Conservation (phyloP, 2,329 filamentous ascomycete genomes). For the Ophiocordyceps camponoti-leonardi region DNA sequence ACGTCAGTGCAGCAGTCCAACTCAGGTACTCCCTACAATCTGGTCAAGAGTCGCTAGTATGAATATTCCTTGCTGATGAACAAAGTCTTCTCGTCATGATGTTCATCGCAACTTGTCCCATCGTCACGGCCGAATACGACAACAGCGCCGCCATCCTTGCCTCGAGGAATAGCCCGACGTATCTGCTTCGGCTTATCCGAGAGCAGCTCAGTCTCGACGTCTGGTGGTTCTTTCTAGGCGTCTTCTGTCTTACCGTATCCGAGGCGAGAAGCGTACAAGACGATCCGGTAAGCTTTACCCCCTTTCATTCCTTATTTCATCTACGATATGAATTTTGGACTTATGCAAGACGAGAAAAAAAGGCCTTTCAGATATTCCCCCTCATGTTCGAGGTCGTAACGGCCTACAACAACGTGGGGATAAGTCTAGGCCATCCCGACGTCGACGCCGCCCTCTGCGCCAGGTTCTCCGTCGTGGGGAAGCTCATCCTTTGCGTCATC, state of each 20-base stretch:
- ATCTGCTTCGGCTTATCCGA: constrained; percentile 16
- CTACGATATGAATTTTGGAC: no score
- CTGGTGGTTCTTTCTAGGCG: constrained; percentile 23
- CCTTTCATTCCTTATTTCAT: no score
- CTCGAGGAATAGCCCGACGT: constrained; percentile 11
- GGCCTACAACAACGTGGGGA: constrained; percentile 18
- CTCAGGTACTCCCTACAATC: no score
- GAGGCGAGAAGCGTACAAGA: constrained; percentile 12
- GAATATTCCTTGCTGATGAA: no score
- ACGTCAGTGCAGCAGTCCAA: constrained; percentile 35
- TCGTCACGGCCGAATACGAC: constrained; percentile 41
- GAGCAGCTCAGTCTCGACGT: constrained; percentile 23
- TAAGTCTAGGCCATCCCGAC: constrained; percentile 16
- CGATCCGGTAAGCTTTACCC: constrained; percentile 11
- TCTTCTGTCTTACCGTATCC: constrained; percentile 3
- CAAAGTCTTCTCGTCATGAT: constrained; percentile 42
- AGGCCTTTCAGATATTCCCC: constrained; percentile 14
- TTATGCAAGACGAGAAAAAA: no score
- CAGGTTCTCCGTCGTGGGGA: constrained; percentile 15
- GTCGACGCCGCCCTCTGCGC: constrained; percentile 13
- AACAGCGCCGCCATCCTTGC: constrained; percentile 39
- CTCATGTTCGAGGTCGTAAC: constrained; percentile 17
- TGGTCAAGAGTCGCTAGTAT: no score
- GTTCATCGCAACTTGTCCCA: constrained; percentile 45
- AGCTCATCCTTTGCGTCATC: constrained; percentile 18